Evolutionary conservation across 1,284 basidiomycete genomes (phyloP).

Genomic region (Marasmius sp.): DNA sequence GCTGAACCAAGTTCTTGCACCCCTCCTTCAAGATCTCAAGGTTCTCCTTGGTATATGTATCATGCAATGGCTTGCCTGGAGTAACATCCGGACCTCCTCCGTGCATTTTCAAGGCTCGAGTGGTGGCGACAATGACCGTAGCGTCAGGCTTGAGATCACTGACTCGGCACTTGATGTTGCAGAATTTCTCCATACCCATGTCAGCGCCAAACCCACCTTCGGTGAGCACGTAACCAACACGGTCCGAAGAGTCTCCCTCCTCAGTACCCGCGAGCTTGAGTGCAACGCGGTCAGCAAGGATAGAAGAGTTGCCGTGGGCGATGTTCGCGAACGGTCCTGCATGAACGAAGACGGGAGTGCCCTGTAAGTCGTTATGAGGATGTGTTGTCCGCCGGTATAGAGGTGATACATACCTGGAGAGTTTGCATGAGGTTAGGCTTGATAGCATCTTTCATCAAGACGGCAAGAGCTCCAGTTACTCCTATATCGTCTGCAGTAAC

Average conservation of each 20-base stretch:
- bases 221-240: slow-evolving; percentile 94
- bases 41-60: slow-evolving; percentile 94
- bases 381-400: slow-evolving; percentile 1
- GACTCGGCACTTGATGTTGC: slow-evolving; percentile 98
- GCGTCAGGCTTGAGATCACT: slow-evolving; percentile 94
- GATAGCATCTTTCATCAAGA: slow-evolving; percentile 98
- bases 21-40: slow-evolving; percentile 89
- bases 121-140: slow-evolving; percentile 94
- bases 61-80: slow-evolving; percentile 92
- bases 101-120: slow-evolving; percentile 98
- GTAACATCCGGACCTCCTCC: slow-evolving; percentile 97
- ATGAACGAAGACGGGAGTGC: slow-evolving; percentile 98
- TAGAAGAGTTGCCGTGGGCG: slow-evolving; percentile 98
- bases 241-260: slow-evolving; percentile 79
- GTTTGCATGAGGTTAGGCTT: slow-evolving; percentile 99
- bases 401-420: slow-evolving; percentile 58
- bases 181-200: slow-evolving; percentile 99
- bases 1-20: slow-evolving; percentile 90
- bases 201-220: slow-evolving; percentile 99
- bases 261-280: slow-evolving; percentile 98
- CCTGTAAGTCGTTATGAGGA: slow-evolving; percentile 39
- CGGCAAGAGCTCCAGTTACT: slow-evolving; percentile 93
- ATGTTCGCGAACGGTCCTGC: slow-evolving; percentile 99
- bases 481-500: slow-evolving; percentile 98
- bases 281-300: slow-evolving; percentile 94